phyloP scores from a whole-genome alignment of 2,329 filamentous ascomycete species.

The Pseudogymnoascus sp. region DNA sequence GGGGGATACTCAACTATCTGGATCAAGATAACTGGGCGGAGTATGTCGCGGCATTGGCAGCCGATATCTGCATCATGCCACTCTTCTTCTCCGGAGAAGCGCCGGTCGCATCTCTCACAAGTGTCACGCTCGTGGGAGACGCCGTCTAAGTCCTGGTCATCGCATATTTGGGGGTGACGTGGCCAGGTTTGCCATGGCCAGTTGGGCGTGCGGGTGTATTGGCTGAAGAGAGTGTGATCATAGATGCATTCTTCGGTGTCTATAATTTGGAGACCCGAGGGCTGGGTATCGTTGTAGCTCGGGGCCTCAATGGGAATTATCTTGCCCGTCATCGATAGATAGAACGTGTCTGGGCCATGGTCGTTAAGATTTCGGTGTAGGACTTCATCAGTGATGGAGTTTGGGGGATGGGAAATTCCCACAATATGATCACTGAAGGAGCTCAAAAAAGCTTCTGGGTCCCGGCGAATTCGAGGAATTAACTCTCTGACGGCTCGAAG shows the following conservation, averaged over 20 bases:
- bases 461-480: background rate
- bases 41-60: background rate
- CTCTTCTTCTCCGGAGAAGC: background rate
- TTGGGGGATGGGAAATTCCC: background rate
- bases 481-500: background rate
- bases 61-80: background rate
- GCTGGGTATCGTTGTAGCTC: background rate
- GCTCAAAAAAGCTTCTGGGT: background rate
- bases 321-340: background rate
- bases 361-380: background rate
- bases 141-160: background rate
- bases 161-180: background rate
- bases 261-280: background rate
- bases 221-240: background rate
- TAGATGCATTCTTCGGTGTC: background rate
- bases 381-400: background rate
- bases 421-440: background rate
- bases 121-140: background rate
- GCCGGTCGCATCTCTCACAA: background rate
- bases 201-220: background rate
- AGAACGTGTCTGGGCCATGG: background rate
- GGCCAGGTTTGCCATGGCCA: background rate
- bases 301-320: background rate
- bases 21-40: background rate
- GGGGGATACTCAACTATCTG: slow-evolving; percentile 2